phyloP scores from a whole-genome alignment of 2,329 filamentous ascomycete genomes.

The Orbilia quercus region DNA sequence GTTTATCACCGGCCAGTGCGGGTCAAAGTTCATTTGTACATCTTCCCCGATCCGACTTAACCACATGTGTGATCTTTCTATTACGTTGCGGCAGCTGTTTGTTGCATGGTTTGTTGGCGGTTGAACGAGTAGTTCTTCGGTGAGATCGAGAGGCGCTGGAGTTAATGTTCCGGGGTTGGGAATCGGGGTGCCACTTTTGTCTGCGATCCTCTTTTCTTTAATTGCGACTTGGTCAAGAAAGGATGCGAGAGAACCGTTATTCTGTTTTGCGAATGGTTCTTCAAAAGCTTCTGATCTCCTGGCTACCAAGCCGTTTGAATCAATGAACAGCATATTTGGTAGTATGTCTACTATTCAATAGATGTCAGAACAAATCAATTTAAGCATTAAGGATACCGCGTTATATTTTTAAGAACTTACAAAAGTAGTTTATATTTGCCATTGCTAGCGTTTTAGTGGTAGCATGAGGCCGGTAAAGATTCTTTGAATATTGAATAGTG shows the following conservation, averaged over 20 bases:
- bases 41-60: not conserved
- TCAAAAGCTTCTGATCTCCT: not conserved
- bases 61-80: constrained; percentile 22
- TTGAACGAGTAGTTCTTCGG: not conserved
- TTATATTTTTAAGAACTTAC: too few relatives aligned
- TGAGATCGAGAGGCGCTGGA: not conserved
- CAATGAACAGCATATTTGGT: not conserved
- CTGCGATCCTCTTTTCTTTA: not conserved
- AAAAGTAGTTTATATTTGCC: too few relatives aligned
- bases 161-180: not conserved
- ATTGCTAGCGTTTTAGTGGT: too few relatives aligned
- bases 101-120: not conserved
- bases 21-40: constrained; percentile 13
- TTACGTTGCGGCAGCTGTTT: constrained; percentile 4
- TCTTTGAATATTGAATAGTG: too few relatives aligned
- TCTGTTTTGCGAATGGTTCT: not conserved
- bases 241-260: not conserved
- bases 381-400: too few relatives aligned
- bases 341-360: too few relatives aligned
- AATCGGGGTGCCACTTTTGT: not conserved
- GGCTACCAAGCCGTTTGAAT: not conserved
- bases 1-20: constrained; percentile 25
- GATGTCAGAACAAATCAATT: too few relatives aligned
- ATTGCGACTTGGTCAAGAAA: not conserved
- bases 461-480: too few relatives aligned